A percentile compares a stretch with the other conserved stretches of the same genome.
phyloP scores from a whole-genome alignment of 805 yeast species.

The Nakazawaea populi region DNA sequence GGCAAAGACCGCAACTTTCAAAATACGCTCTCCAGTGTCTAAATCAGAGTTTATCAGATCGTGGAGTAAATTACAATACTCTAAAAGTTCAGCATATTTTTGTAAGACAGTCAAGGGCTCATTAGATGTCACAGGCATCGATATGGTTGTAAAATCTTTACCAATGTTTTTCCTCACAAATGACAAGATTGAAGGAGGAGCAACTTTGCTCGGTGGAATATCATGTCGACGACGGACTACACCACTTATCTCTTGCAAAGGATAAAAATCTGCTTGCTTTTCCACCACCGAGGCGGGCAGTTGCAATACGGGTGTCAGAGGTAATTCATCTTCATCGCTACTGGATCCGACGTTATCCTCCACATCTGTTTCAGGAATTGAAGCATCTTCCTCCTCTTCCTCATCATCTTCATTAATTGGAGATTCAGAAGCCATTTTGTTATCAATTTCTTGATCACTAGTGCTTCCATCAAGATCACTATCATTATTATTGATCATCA shows the following conservation, averaged over 20 bases:
- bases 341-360: neutral
- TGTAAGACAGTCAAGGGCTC: slow-evolving; percentile 87
- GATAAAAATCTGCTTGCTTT: slow-evolving; percentile 45
- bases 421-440: neutral
- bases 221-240: slow-evolving; percentile 50
- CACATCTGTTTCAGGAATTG: neutral
- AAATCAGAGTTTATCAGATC: slow-evolving; percentile 45
- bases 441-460: neutral
- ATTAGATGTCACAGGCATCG: slow-evolving; percentile 93
- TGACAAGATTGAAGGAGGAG: slow-evolving; percentile 79
- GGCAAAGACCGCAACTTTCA: slow-evolving; percentile 79
- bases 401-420: slow-evolving; percentile 13
- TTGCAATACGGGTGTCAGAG: neutral
- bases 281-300: slow-evolving; percentile 7
- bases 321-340: neutral
- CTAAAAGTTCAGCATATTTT: slow-evolving; percentile 72
- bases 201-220: slow-evolving; percentile 48
- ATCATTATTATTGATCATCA: slow-evolving; percentile 40
- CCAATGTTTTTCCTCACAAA: slow-evolving; percentile 88
- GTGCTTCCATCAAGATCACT: neutral
- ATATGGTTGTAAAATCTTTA: slow-evolving; percentile 75
- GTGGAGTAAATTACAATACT: slow-evolving; percentile 63
- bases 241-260: slow-evolving; percentile 46
- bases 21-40: slow-evolving; percentile 50
- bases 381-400: slow-evolving; percentile 14